Evolutionary conservation across 2,329 filamentous ascomycete species (phyloP), one percentile per base, ranked within the genome.

Genomic region (Arthrobotrys pseudoclavata): DNA sequence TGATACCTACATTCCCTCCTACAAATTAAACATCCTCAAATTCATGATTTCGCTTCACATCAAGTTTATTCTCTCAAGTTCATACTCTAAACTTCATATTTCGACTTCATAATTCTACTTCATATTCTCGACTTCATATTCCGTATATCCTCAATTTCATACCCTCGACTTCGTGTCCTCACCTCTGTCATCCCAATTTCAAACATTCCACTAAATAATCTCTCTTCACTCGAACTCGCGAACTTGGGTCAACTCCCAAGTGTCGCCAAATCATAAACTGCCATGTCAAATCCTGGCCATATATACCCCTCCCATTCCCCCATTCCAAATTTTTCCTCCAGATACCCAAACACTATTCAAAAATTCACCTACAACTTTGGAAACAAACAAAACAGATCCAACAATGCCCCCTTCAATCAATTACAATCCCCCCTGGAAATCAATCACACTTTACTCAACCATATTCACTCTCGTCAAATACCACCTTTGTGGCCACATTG

Each of bases 391-490:
- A 42, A 10, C 26, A 48, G 1, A 18, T 40, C 7, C 34, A 42
- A 24, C 18, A 20, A 31, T 12, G 53, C 4, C 9, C 2, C 20
- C 15, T 22, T 48, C 52, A 62, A 53, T 20, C 68, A 34, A 55
- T 29, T 45, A 47, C 52, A 42, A 1, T 4, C 1, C 7, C 20
- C 9, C 20, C 12, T 24, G 18, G 3, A 31, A 37, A 55, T 29
- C 18, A 9, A 66, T 15, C 37, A 31, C 24, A 22, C 29, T 13
- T 12, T 13, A 15, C 9, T n/a, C 62, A 63, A 68, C 34, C 20
- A 62, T 63, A 34, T n/a, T 75, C 24, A 68, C 55, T 12, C 61
- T 75, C 24, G 53, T 55, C 12, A 53, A 66, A 55, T 75, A 75
- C 26, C 42, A 26, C 3, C 47, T 63, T 3, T 75, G 70, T 47